Base-by-base conservation (phyloP, 2,329 filamentous ascomycete species). In the Fusarium succisae region DNA sequence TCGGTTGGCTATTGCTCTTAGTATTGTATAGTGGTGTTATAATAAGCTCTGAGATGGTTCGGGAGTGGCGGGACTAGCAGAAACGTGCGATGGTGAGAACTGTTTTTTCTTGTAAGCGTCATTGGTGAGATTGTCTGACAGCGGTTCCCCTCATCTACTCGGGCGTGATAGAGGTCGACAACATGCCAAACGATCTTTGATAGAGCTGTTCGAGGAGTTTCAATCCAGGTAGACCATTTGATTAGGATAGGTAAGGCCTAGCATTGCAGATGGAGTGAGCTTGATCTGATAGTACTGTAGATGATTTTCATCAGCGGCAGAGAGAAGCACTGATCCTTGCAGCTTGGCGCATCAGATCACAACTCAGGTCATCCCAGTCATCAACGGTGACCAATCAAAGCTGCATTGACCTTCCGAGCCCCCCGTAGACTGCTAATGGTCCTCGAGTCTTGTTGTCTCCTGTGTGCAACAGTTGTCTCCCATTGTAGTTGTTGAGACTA, bases 171-270 rank as follows among this genome's bases (percentile, higher is more conserved):
- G 3, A 24, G 12, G 6, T 3, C 28, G 3, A 3, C 3, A 28
- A 1, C 3, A 15, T 17, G 26, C 4, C 8, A 51, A 35, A 14
- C 4, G 13, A 20, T 12, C 6, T 6, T 3, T 37, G 3, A 0
- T 3, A 15, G 13, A 20, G 9, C 5, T 0, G 8, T 26, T 15
- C 3, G 0, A 12, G 13, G 0, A 20, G 3, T 1, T 6, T 35
- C 3, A 18, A 3, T 26, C 0, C 6, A 12, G 2, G 8, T 0
- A 20, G 3, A 12, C 9, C 5, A 0, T 2, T 20, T 26, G 30
- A 11, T 2, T 3, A 2, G 6, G 0, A 37, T 15, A 20, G n/a
- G 9, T 1, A 20, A 37, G 30, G 13, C 6, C 4, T 9, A 53
- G 13, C 1, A 37, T 26, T 5, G 17, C 13, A 26, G 9, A 6